These are phyloP conservation scores for Mariannaea sp. DNA, from an alignment of 2,329 filamentous ascomycete genomes.

Conservation along the genomic window DNA sequence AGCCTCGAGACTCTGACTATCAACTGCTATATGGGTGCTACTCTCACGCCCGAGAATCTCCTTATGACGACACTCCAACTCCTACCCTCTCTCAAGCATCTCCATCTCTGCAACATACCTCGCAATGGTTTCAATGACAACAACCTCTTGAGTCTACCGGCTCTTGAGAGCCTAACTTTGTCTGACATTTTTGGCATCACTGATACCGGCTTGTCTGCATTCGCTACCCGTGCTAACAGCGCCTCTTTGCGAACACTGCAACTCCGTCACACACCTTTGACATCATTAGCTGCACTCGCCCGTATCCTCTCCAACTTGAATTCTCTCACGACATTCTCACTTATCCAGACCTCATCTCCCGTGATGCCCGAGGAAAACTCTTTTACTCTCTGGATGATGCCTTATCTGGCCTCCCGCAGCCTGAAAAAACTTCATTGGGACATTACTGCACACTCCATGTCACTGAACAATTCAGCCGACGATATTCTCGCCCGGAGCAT, in stretches of 20 bases:
- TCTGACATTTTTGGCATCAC: slow-evolving; percentile 61
- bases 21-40: slow-evolving; percentile 62
- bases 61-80: slow-evolving; percentile 55
- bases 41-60: slow-evolving; percentile 56
- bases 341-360: slow-evolving; percentile 61
- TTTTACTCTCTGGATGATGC: slow-evolving; percentile 64
- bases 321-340: slow-evolving; percentile 53
- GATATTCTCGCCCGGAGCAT: slow-evolving; percentile 69
- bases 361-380: slow-evolving; percentile 59
- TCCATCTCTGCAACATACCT: slow-evolving; percentile 64
- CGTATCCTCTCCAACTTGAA: slow-evolving; percentile 63
- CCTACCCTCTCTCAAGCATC: slow-evolving; percentile 59
- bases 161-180: slow-evolving; percentile 59
- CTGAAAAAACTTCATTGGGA: slow-evolving; percentile 67
- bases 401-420: slow-evolving; percentile 62
- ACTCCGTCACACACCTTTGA: slow-evolving; percentile 60
- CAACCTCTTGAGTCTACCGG: slow-evolving; percentile 59
- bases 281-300: slow-evolving; percentile 60
- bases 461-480: slow-evolving; percentile 57
- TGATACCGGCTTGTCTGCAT: slow-evolving; percentile 59
- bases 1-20: slow-evolving; percentile 61
- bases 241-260: slow-evolving; percentile 54
- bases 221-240: slow-evolving; percentile 56
- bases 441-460: slow-evolving; percentile 56
- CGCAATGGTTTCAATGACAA: slow-evolving; percentile 61